These are phyloP conservation scores for Rhizophora mangle DNA, from an alignment of 345 rosid genomes.

Conservation along the genomic window DNA sequence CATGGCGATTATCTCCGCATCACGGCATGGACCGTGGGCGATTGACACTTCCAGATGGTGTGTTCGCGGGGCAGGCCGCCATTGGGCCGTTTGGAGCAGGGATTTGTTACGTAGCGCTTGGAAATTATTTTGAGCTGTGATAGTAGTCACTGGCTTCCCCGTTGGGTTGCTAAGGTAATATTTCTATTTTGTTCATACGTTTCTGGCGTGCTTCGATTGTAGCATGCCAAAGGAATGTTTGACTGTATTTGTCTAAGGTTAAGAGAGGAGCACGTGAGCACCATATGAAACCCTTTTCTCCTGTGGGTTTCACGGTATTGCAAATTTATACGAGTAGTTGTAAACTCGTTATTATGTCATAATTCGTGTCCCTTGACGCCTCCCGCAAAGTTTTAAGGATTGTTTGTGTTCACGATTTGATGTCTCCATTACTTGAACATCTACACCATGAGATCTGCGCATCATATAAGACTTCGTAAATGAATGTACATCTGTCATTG, in stretches of 20 bases:
- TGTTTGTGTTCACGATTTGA: too few species aligned
- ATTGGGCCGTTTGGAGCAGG: slow-evolving; percentile 10
- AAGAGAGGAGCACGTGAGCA: neutral
- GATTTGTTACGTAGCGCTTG: slow-evolving; percentile 7
- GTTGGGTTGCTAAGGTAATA: slow-evolving; percentile 5
- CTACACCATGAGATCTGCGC: too few species aligned
- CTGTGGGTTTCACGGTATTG: too few species aligned
- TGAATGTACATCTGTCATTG: too few species aligned
- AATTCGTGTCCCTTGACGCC: too few species aligned
- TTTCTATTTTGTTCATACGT: neutral
- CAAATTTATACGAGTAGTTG: too few species aligned
- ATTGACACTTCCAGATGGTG: neutral
- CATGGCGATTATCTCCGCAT: neutral
- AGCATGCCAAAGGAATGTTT: neutral
- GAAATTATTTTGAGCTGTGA: slow-evolving; percentile 24
- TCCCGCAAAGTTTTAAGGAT: too few species aligned
- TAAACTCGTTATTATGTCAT: too few species aligned
- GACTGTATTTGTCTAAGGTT: neutral
- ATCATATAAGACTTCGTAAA: too few species aligned
- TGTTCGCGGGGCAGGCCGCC: neutral
- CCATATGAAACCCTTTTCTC: too few species aligned
- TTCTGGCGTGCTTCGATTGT: neutral
- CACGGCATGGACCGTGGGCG: neutral
- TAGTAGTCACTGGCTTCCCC: neutral
- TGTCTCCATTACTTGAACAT: too few species aligned